phyloP scores from a whole-genome alignment of 2,329 filamentous ascomycete genomes.

The Calonectria pseudoturangicola region DNA sequence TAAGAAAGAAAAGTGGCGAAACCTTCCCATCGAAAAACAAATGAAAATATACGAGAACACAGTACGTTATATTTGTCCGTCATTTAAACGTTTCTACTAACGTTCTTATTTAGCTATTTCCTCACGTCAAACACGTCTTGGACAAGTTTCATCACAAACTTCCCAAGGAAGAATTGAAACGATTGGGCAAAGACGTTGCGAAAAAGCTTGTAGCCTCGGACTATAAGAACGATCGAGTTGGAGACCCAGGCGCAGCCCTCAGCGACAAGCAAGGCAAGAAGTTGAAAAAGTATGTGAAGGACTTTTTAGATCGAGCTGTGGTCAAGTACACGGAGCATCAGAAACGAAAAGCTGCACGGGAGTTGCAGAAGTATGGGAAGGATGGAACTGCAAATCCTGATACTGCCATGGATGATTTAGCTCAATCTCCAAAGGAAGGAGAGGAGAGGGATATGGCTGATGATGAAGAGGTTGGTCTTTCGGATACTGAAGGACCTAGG shows the following conservation, averaged over 20 bases:
- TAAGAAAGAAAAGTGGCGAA: conserved; percentile 83
- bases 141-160: conserved; percentile 92
- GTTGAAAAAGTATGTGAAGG: conserved; percentile 87
- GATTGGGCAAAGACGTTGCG: conserved; percentile 79
- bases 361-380: conserved; percentile 52
- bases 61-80: conserved; percentile 70
- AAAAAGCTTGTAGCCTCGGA: conserved; percentile 95
- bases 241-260: conserved; percentile 83
- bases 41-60: conserved; percentile 97
- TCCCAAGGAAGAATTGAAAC: conserved; percentile 84
- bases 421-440: conserved; percentile 48
- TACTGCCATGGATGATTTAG: conserved; percentile 42
- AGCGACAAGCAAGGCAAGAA: conserved; percentile 86
- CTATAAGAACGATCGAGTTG: conserved; percentile 91
- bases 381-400: conserved; percentile 35
- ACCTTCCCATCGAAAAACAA: conserved; percentile 85
- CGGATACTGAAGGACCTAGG: conserved; percentile 66
- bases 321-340: conserved; percentile 83
- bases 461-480: conserved; percentile 62
- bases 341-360: conserved; percentile 73
- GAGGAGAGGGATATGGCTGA: conserved; percentile 48
- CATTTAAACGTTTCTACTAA: conserved; percentile 38
- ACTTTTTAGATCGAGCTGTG: conserved; percentile 91
- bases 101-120: conserved; percentile 78
- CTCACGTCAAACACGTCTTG: conserved; percentile 88